These are phyloP conservation scores for Auricularia auricula-judae DNA, from an alignment of 768 basidiomycete species.

Conservation along the genomic window DNA sequence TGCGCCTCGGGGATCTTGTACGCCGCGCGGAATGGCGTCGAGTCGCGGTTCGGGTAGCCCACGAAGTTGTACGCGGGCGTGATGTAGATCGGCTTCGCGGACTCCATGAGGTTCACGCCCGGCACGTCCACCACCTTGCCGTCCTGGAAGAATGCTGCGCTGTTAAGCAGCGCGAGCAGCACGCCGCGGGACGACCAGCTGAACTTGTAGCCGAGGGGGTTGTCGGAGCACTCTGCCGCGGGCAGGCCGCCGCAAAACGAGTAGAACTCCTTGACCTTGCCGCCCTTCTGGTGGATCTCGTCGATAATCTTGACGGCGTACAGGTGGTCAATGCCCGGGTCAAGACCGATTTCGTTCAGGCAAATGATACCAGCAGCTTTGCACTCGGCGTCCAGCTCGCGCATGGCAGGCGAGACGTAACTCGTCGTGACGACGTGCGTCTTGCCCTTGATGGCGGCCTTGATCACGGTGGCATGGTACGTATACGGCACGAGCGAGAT, in stretches of 20 bases:
- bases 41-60: conserved; percentile 94
- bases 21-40: conserved; percentile 77
- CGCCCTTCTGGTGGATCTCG: conserved; percentile 89
- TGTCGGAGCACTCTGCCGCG: conserved; percentile 80
- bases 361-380: conserved; percentile 87
- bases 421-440: conserved; percentile 93
- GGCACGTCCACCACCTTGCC: conserved; percentile 54
- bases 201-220: conserved; percentile 98
- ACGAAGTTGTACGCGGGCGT: conserved; percentile 93
- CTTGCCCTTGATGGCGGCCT: conserved; percentile 81
- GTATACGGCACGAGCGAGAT: conserved; percentile 96
- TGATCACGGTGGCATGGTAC: conserved; percentile 80
- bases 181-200: conserved; percentile 97
- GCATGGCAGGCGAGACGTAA: conserved; percentile 88
- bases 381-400: conserved; percentile 67
- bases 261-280: conserved; percentile 90
- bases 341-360: conserved; percentile 96
- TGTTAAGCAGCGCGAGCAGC: conserved; percentile 87
- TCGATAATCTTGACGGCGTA: conserved; percentile 90
- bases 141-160: conserved; percentile 65
- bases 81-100: conserved; percentile 90
- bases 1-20: conserved; percentile 92
- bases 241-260: conserved; percentile 96
- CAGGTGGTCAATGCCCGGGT: conserved; percentile 90
- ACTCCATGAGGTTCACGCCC: conserved; percentile 79